Evolutionary conservation across 306 rosid genomes (phyloP), one percentile per base, ranked within the genome.

Genomic region (Begonia loranthoides): DNA sequence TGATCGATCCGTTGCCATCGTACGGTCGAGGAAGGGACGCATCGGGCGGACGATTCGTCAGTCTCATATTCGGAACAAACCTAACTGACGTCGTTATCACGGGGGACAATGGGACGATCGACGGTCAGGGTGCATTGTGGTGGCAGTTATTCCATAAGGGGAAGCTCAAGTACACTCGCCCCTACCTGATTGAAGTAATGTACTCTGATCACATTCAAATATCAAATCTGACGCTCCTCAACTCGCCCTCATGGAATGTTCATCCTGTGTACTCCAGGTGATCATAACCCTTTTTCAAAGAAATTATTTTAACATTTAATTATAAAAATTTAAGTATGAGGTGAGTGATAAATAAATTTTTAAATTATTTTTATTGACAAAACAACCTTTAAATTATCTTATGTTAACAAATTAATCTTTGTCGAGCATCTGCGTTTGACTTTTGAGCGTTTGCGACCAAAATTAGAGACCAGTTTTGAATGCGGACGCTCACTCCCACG

Each of bases 241-340:
- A 75, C 38, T 51, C 80, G 15, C 80, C 80, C 9, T 8, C 67
- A 11, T 75, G 80, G 80, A 75, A 70, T 48, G 65, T 75, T 28
- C 80, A 75, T 63, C 80, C 80, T 19, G 71, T 70, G 16, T 70
- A 70, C 34, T 61, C 70, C 80, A 70, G 75, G 80, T 70, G 66
- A 51, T 33, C 17, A 5, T 13, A 2, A 13, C 39, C 15, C 51
- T 13, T 5, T 49, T 59, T 28, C 16, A 17, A 36, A 10, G 13
- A 12, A 11, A 46, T 15, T 15, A 8, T 28, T 57, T n/a, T n/a
- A n/a, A n/a, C n/a, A n/a, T n/a, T n/a, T n/a, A n/a, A n/a, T n/a
- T n/a, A n/a, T n/a, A n/a, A n/a, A n/a, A n/a, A n/a, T n/a, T n/a
- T n/a, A n/a, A n/a, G n/a, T n/a, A n/a, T n/a, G n/a, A n/a, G n/a